phyloP scores from a whole-genome alignment of 495 filamentous ascomycete genomes.

The Copromyces sp. region DNA sequence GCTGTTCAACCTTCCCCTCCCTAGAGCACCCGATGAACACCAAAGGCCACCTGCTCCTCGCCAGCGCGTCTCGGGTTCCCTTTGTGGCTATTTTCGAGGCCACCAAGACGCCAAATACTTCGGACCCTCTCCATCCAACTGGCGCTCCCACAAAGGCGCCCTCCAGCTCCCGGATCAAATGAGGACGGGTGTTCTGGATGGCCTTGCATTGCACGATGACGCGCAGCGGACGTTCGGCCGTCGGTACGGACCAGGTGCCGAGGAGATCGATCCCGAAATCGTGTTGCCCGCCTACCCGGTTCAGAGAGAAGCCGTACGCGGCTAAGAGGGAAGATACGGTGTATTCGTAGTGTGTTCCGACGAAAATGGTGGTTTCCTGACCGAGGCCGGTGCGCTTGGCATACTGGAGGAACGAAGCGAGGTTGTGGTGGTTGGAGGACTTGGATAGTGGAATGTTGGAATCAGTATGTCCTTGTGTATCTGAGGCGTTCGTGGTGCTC shows the following conservation, averaged over 20 bases:
- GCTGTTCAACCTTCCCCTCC: conserved; percentile 45
- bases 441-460: conserved; percentile 21
- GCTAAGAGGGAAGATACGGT: conserved; percentile 54
- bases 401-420: conserved; percentile 63
- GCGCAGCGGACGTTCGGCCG: conserved; percentile 36
- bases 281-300: conserved; percentile 59
- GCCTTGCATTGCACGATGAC: conserved; percentile 81
- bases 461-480: background rate
- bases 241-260: conserved; percentile 58
- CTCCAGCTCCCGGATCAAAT: conserved; percentile 72
- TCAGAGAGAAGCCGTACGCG: conserved; percentile 53
- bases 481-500: background rate
- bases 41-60: conserved; percentile 54
- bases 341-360: conserved; percentile 65
- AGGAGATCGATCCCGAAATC: conserved; percentile 81
- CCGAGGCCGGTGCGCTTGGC: conserved; percentile 47
- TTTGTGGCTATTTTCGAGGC: conserved; percentile 37
- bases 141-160: conserved; percentile 66
- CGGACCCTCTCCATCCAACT: conserved; percentile 49
- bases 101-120: conserved; percentile 55
- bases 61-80: conserved; percentile 55
- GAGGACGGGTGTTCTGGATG: conserved; percentile 46
- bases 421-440: conserved; percentile 51
- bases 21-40: conserved; percentile 42
- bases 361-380: conserved; percentile 41